A percentile compares a stretch with the other conserved stretches of the same genome.
phyloP scores from a whole-genome alignment of 2,329 filamentous ascomycete species.

The Monosporascus sp. region DNA sequence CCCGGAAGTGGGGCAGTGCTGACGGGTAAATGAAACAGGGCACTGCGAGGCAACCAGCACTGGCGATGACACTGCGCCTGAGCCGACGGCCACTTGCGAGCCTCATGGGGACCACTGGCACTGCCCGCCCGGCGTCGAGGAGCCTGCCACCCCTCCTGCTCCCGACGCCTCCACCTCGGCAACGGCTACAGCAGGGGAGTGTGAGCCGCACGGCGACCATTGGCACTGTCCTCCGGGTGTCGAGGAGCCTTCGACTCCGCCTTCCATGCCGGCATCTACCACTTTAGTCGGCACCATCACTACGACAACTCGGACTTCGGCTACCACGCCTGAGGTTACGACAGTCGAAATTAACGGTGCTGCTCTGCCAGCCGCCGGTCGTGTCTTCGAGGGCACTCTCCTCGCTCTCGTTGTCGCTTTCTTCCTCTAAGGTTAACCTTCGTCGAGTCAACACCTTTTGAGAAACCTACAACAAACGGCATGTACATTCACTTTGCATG shows the following conservation, averaged over 20 bases:
- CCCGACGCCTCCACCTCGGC: background rate
- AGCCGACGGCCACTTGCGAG: background rate
- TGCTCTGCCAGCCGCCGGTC: background rate
- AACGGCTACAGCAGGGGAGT: background rate
- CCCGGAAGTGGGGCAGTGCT: background rate
- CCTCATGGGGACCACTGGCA: conserved; percentile 3
- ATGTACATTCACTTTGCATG: too few species aligned
- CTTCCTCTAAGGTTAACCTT: background rate
- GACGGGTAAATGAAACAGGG: background rate
- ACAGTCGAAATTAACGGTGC: background rate
- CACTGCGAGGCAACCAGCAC: background rate
- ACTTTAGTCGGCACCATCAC: too few species aligned
- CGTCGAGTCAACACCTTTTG: too few species aligned
- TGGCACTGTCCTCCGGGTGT: too few species aligned
- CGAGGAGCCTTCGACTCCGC: background rate
- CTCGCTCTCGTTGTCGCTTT: background rate
- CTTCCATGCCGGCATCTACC: background rate
- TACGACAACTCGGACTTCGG: too few species aligned
- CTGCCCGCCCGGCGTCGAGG: conserved; percentile 3
- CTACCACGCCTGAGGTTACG: too few species aligned
- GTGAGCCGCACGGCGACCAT: too few species aligned
- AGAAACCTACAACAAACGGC: too few species aligned
- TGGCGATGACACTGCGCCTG: background rate
- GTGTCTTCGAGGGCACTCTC: background rate
- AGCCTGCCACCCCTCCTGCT: conserved; percentile 4